These are phyloP conservation scores for Coniella lustricola DNA, from an alignment of 2,329 filamentous ascomycete species.

Conservation along the genomic window DNA sequence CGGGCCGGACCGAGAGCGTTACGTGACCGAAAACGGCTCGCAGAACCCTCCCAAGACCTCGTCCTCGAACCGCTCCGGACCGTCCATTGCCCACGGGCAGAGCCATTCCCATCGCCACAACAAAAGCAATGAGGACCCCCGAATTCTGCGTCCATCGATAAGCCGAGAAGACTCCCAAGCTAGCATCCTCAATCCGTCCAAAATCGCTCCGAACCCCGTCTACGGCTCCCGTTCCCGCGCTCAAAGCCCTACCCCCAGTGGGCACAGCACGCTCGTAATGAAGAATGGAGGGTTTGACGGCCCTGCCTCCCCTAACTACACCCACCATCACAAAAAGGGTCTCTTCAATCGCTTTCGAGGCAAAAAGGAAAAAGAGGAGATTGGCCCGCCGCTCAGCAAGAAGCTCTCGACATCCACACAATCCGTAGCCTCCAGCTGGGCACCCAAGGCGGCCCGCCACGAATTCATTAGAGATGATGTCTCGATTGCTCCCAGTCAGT, in stretches of 20 bases:
- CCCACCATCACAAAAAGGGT: conserved; percentile 40
- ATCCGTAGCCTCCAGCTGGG: conserved; percentile 36
- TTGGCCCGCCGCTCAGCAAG: conserved; percentile 36
- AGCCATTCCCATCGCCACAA: conserved; percentile 62
- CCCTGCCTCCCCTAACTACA: conserved; percentile 50
- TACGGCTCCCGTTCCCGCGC: conserved; percentile 52
- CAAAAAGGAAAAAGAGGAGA: conserved; percentile 48
- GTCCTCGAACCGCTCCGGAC: conserved; percentile 53
- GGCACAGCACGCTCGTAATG: conserved; percentile 42
- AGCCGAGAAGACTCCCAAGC: conserved; percentile 67
- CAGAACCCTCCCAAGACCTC: conserved; percentile 53
- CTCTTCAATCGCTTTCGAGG: conserved; percentile 44
- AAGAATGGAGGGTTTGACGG: conserved; percentile 43
- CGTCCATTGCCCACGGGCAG: conserved; percentile 57
- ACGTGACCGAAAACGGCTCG: conserved; percentile 41
- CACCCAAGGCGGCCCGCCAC: conserved; percentile 37
- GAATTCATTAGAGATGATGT: conserved; percentile 36
- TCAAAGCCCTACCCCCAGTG: conserved; percentile 75
- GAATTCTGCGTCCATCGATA: conserved; percentile 61
- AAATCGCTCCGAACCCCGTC: conserved; percentile 38
- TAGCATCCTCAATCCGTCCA: conserved; percentile 37
- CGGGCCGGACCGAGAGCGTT: conserved; percentile 63
- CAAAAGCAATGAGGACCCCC: conserved; percentile 59
- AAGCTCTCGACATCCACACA: conserved; percentile 46
- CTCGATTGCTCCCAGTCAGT: conserved; percentile 17